Conservation (phyloP, 179 eudicot species). For the Monotropa hypopitys region DNA sequence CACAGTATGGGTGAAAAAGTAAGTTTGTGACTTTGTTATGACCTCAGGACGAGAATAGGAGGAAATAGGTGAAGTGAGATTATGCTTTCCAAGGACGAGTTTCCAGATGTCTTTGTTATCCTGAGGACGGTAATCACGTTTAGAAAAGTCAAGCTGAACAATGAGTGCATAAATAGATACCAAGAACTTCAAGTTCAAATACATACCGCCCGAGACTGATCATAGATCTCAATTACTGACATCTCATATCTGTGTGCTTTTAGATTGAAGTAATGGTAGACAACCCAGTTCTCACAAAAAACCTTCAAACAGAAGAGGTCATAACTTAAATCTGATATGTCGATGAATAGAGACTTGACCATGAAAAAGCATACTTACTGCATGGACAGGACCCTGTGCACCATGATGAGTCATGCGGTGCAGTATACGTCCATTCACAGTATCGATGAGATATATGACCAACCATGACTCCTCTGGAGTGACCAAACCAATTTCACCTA, state of each 20-base stretch:
- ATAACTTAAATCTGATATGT: not conserved
- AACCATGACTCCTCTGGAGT: slow-evolving; percentile 86
- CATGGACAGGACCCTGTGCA: slow-evolving; percentile 90
- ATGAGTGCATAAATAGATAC: not conserved
- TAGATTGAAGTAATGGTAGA: slow-evolving; percentile 96
- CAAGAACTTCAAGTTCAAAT: slow-evolving; percentile 7
- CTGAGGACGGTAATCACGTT: slow-evolving; percentile 31
- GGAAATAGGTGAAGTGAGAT: slow-evolving; percentile 84
- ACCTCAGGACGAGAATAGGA: slow-evolving; percentile 97
- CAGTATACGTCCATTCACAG: slow-evolving; percentile 87
- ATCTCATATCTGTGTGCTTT: slow-evolving; percentile 96
- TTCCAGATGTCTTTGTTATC: slow-evolving; percentile 86
- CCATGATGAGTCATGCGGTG: slow-evolving; percentile 92
- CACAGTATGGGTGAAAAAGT: slow-evolving; percentile 87
- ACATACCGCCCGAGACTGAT: slow-evolving; percentile 85
- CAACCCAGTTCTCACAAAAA: slow-evolving; percentile 98
- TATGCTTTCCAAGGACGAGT: slow-evolving; percentile 89
- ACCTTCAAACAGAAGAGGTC: slow-evolving; percentile 38
- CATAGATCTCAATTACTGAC: slow-evolving; percentile 98
- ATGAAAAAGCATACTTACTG: slow-evolving; percentile 48
- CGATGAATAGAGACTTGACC: not conserved
- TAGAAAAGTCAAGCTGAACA: slow-evolving; percentile 2
- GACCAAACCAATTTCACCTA: slow-evolving; percentile 70
- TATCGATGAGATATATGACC: slow-evolving; percentile 80
- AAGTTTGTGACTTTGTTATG: slow-evolving; percentile 73